phyloP scores from a whole-genome alignment of 2,329 filamentous ascomycete genomes.

The Venturia effusa region DNA sequence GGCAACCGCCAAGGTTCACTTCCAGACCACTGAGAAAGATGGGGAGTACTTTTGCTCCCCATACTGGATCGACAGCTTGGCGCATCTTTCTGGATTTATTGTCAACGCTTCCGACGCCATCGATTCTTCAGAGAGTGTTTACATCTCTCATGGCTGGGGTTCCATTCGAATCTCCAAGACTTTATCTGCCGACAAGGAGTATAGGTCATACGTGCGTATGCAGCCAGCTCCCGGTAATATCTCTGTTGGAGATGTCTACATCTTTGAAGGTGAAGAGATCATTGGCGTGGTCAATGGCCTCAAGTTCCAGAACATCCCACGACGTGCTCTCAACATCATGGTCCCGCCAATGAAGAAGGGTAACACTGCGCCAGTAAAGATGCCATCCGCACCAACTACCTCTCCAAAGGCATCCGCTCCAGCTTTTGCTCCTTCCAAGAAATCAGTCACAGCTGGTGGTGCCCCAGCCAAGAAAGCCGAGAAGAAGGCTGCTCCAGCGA shows the following conservation, averaged over 20 bases:
- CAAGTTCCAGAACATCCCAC: constrained; percentile 57
- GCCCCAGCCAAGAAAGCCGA: constrained; percentile 21
- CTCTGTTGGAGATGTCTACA: constrained; percentile 49
- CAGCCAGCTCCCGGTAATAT: constrained; percentile 44
- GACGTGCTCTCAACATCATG: constrained; percentile 55
- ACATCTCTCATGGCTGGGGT: constrained; percentile 52
- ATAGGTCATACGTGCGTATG: constrained; percentile 53
- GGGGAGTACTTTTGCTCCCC: constrained; percentile 48
- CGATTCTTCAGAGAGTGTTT: constrained; percentile 48
- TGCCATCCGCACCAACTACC: constrained; percentile 23
- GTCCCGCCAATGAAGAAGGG: constrained; percentile 47
- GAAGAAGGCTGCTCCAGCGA: constrained; percentile 41
- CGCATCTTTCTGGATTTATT: constrained; percentile 48
- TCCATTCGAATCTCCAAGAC: constrained; percentile 46
- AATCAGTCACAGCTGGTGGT: constrained; percentile 22
- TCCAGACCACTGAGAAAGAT: constrained; percentile 42
- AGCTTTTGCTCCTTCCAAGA: constrained; percentile 17
- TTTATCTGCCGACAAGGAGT: constrained; percentile 40
- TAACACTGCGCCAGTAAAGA: constrained; percentile 21
- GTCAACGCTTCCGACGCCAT: constrained; percentile 49
- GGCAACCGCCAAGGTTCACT: constrained; percentile 43
- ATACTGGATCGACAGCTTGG: constrained; percentile 49
- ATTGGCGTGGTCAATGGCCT: constrained; percentile 49
- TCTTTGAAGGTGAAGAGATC: constrained; percentile 48
- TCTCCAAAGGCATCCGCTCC: constrained; percentile 21